phyloP scores from a whole-genome alignment of 2,329 filamentous ascomycete genomes.

The Colletotrichum falcatum region DNA sequence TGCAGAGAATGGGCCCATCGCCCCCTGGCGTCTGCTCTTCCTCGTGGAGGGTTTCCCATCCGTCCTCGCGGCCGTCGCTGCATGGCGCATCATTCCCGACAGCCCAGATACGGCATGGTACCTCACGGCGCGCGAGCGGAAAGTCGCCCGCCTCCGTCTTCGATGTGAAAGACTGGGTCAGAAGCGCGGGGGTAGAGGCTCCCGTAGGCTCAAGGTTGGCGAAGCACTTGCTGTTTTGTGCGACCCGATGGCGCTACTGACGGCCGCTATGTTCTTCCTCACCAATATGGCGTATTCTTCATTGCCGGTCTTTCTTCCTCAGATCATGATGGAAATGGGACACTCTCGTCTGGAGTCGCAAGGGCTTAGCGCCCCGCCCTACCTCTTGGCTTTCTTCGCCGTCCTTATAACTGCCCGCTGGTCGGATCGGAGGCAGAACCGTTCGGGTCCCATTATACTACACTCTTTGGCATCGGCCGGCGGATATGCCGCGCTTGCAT shows the following conservation, averaged over 20 bases:
- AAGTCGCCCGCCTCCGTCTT: conserved; percentile 78
- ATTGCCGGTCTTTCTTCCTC: conserved; percentile 88
- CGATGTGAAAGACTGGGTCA: conserved; percentile 58
- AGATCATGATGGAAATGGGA: conserved; percentile 82
- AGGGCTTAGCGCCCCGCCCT: conserved; percentile 84
- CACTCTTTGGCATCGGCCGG: conserved; percentile 75
- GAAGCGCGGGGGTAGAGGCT: conserved; percentile 40
- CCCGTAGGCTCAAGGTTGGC: conserved; percentile 60
- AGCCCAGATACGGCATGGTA: conserved; percentile 74
- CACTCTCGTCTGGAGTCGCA: conserved; percentile 76
- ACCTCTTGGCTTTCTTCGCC: conserved; percentile 77
- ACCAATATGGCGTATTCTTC: conserved; percentile 90
- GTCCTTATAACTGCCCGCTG: conserved; percentile 79
- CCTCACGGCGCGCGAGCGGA: conserved; percentile 72
- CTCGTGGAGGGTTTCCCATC: conserved; percentile 88
- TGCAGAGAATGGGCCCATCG: conserved; percentile 74
- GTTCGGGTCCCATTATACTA: conserved; percentile 74
- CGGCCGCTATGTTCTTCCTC: conserved; percentile 86
- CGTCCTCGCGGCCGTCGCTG: conserved; percentile 77
- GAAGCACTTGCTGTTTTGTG: conserved; percentile 70
- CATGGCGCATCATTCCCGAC: conserved; percentile 83
- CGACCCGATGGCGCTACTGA: conserved; percentile 80
- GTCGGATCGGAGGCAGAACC: conserved; percentile 74
- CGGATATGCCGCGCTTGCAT: conserved; percentile 71
- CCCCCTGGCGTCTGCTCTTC: conserved; percentile 88